Conservation (phyloP, 352 stramenopile genomes). For the Globisporangium ultimum region DNA sequence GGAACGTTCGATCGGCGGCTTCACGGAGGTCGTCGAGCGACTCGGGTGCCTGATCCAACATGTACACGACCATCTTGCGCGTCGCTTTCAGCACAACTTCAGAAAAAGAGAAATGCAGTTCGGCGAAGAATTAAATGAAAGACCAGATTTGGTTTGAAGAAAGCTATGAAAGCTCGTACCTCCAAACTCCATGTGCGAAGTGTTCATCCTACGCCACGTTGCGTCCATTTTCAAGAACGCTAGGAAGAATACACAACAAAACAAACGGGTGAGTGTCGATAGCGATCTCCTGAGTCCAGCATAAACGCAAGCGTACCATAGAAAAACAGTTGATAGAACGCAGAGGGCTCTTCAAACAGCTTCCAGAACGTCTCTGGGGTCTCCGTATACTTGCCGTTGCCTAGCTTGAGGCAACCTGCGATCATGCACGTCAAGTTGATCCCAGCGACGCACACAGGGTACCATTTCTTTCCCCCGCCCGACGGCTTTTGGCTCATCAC, state of each 20-base stretch:
- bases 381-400: conserved; percentile 49
- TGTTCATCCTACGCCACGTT: conserved; percentile 75
- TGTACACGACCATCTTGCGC: conserved; percentile 49
- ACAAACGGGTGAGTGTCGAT: no score
- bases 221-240: conserved; percentile 84
- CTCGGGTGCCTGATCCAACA: conserved; percentile 50
- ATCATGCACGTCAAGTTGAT: conserved; percentile 86
- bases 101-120: conserved; percentile 1
- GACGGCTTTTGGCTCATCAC: conserved; percentile 44
- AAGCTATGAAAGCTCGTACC: conserved; percentile 25
- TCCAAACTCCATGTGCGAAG: conserved; percentile 85
- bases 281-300: no score
- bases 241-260: conserved; percentile 9
- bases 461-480: conserved; percentile 52
- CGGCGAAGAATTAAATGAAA: conserved; percentile 1
- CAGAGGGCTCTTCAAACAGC: conserved; percentile 81
- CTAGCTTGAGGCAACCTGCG: conserved; percentile 61
- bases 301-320: conserved; percentile 23
- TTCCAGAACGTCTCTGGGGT: conserved; percentile 49
- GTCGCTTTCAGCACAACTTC: conserved; percentile 76
- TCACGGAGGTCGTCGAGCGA: conserved; percentile 51
- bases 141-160: no score
- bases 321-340: conserved; percentile 82
- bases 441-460: conserved; percentile 74
- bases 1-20: conserved; percentile 52